A percentile compares a stretch with the other conserved stretches of the same genome.
phyloP scores from a whole-genome alignment of 1,284 basidiomycete genomes.

The Pterula multifida region DNA sequence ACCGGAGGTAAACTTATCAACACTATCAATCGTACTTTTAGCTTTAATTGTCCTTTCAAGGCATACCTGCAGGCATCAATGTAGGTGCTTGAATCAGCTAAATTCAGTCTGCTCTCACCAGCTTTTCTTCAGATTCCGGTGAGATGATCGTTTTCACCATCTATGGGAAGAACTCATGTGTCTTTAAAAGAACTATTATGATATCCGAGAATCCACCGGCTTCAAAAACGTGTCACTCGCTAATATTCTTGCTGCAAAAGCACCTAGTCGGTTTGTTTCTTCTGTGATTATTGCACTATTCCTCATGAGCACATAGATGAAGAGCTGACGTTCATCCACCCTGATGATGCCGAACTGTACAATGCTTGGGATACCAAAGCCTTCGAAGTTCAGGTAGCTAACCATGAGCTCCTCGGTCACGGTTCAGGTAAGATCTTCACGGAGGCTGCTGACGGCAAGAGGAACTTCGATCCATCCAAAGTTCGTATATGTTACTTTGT shows the following conservation, averaged over 20 bases:
- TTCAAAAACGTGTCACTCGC: slow-evolving; percentile 79
- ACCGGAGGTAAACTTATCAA: slow-evolving; percentile 45
- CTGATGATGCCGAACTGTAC: slow-evolving; percentile 58
- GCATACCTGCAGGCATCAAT: slow-evolving; percentile 78
- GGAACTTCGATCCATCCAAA: slow-evolving; percentile 68
- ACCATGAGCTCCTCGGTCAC: slow-evolving; percentile 73
- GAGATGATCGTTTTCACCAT: slow-evolving; percentile 12
- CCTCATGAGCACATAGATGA: slow-evolving; percentile 35
- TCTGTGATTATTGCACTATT: neutral
- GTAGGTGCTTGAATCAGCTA: slow-evolving; percentile 23
- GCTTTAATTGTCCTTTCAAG: slow-evolving; percentile 18
- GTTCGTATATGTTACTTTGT: slow-evolving; percentile 16
- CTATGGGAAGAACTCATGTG: neutral
- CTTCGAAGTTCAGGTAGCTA: slow-evolving; percentile 79
- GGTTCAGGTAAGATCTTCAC: slow-evolving; percentile 74
- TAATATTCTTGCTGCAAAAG: slow-evolving; percentile 77
- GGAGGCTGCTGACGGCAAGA: slow-evolving; percentile 59
- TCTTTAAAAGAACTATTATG: slow-evolving; percentile 70
- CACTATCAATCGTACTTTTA: neutral
- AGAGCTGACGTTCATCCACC: slow-evolving; percentile 69
- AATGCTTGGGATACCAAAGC: slow-evolving; percentile 65
- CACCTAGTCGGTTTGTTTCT: slow-evolving; percentile 42
- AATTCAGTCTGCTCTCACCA: slow-evolving; percentile 2
- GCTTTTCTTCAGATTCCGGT: slow-evolving; percentile 43
- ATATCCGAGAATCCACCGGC: slow-evolving; percentile 65